Conservation (phyloP, 2,329 filamentous ascomycete genomes). For the Cladophialophora bantiana region DNA sequence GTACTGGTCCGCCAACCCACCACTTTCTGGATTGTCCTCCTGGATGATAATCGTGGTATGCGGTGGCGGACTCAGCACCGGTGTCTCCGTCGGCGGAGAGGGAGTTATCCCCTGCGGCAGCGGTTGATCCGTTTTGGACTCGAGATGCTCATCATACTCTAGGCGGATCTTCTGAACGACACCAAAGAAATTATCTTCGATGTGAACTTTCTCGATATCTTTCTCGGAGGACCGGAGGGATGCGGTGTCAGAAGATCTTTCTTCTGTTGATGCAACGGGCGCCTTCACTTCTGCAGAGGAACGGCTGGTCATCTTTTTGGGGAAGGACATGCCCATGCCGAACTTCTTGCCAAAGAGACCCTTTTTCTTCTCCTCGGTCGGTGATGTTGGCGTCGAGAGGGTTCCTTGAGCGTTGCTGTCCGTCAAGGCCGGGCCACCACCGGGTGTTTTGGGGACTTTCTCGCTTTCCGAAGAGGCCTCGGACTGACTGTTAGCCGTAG, state of each 20-base stretch:
- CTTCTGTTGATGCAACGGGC: conserved; percentile 69
- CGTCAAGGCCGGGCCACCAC: conserved; percentile 42
- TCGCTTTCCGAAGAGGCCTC: conserved; percentile 58
- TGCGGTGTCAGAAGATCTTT: conserved; percentile 70
- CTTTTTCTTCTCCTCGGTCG: conserved; percentile 68
- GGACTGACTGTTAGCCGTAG: conserved; percentile 54
- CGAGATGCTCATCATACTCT: conserved; percentile 54
- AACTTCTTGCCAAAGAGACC: conserved; percentile 84
- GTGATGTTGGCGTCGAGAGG: conserved; percentile 57
- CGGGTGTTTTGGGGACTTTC: conserved; percentile 56
- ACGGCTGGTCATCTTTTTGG: conserved; percentile 80
- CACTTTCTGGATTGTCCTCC: conserved; percentile 68
- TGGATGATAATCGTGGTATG: conserved; percentile 69
- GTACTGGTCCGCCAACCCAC: conserved; percentile 82
- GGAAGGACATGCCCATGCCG: conserved; percentile 72
- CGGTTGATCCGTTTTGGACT: conserved; percentile 48
- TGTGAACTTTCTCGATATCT: conserved; percentile 52
- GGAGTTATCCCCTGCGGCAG: conserved; percentile 52
- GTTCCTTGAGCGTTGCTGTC: conserved; percentile 36
- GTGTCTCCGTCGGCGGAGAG: conserved; percentile 54
- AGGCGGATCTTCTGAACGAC: conserved; percentile 55
- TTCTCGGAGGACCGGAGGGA: conserved; percentile 61
- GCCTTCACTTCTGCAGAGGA: conserved; percentile 74
- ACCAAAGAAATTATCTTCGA: conserved; percentile 56
- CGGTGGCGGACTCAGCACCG: conserved; percentile 52